phyloP scores from a whole-genome alignment of 768 basidiomycete species.

The Leccinum boreale region DNA sequence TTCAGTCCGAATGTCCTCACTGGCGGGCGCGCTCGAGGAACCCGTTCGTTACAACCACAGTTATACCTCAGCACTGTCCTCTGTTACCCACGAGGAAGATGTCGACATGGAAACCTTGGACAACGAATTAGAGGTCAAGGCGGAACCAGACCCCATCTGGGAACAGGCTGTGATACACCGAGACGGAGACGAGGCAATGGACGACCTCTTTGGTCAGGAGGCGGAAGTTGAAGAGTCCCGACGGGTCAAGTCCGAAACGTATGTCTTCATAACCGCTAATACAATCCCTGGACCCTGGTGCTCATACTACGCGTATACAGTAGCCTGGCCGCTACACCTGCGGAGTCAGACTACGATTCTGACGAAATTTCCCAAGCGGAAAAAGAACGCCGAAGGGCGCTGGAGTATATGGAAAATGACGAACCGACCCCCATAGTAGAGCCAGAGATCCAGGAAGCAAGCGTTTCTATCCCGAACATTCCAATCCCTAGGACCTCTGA shows the following conservation, averaged over 20 bases:
- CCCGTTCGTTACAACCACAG: constrained; percentile 22
- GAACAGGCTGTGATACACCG: constrained; percentile 17
- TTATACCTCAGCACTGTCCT: constrained; percentile 11
- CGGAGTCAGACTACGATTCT: constrained; percentile 51
- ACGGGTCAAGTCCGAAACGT: constrained; percentile 51
- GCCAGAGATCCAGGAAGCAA: constrained; percentile 59
- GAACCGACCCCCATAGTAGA: constrained; percentile 49
- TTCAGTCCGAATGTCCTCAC: constrained; percentile 44
- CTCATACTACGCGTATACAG: constrained; percentile 22
- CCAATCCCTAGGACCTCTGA: constrained; percentile 79
- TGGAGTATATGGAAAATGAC: constrained; percentile 84
- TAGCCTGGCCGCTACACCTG: constrained; percentile 37
- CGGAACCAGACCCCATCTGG: constrained; percentile 10
- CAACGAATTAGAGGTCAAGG: constrained; percentile 13
- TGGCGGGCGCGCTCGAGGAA: constrained; percentile 54
- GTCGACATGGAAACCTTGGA: constrained; percentile 39
- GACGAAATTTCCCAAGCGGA: constrained; percentile 65
- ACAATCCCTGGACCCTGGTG: constrained; percentile 9
- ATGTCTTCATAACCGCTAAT: constrained; percentile 5
- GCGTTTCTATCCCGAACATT: constrained; percentile 83
- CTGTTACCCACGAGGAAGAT: constrained; percentile 29
- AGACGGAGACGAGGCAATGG: constrained; percentile 55
- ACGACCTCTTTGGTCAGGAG: constrained; percentile 79
- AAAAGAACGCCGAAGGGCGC: constrained; percentile 53
- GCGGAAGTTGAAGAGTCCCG: constrained; percentile 40